Conservation (phyloP, 768 basidiomycete genomes). For the Agrocybe pediades region DNA sequence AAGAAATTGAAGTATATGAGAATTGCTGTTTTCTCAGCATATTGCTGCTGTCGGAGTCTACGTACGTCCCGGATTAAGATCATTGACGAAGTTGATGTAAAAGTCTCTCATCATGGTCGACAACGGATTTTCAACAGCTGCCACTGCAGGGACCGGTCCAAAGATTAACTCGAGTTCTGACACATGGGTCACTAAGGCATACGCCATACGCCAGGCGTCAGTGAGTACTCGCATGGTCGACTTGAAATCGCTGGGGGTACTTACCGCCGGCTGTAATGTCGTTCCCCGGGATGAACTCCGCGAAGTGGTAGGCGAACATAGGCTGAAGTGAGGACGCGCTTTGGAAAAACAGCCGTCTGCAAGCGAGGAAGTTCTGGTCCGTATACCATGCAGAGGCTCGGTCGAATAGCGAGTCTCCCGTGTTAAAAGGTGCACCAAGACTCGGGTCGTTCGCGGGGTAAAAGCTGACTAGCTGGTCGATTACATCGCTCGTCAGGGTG, state of each 20-base stretch:
- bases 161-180: conserved; percentile 52
- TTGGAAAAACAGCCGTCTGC: conserved; percentile 50
- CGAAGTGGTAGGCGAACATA: conserved; percentile 56
- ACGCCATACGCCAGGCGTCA: no score
- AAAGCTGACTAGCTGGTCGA: conserved; percentile 36
- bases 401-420: conserved; percentile 62
- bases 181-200: conserved; percentile 43
- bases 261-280: conserved; percentile 48
- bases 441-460: conserved; percentile 52
- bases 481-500: conserved; percentile 41
- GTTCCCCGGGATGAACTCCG: conserved; percentile 59
- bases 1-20: background rate
- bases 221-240: no score
- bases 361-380: conserved; percentile 55
- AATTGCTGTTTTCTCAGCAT: background rate
- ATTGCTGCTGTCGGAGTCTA: conserved; percentile 23
- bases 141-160: conserved; percentile 41
- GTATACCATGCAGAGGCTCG: conserved; percentile 59
- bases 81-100: conserved; percentile 59
- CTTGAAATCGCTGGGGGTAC: conserved; percentile 1
- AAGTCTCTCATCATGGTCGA: conserved; percentile 51
- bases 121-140: conserved; percentile 42
- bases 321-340: conserved; percentile 47
- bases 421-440: conserved; percentile 54
- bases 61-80: conserved; percentile 57